These are phyloP conservation scores for Dimocarpus longan DNA, from an alignment of 345 rosid genomes.

Conservation along the genomic window DNA sequence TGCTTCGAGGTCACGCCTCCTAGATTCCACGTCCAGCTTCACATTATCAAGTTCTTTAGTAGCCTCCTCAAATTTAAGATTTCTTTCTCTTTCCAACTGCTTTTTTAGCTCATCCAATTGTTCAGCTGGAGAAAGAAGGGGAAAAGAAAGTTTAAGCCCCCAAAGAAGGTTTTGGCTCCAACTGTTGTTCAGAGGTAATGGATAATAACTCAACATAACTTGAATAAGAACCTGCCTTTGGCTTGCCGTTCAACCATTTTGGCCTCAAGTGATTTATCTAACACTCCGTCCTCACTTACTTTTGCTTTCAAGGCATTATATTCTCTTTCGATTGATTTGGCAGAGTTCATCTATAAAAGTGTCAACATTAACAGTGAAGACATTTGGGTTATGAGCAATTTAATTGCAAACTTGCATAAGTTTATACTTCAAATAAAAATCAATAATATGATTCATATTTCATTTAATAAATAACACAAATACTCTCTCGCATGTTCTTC, in stretches of 20 bases:
- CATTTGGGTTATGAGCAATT: not conserved
- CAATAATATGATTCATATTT: not conserved
- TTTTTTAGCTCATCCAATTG: slow-evolving; percentile 55
- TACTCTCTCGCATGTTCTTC: not conserved
- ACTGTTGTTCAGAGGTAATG: slow-evolving; percentile 4
- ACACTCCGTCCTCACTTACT: slow-evolving; percentile 63
- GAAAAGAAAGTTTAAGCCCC: slow-evolving; percentile 6
- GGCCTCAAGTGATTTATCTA: slow-evolving; percentile 73
- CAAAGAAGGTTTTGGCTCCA: not conserved
- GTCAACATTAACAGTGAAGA: slow-evolving; percentile 13
- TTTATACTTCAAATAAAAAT: not conserved
- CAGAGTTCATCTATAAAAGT: slow-evolving; percentile 59
- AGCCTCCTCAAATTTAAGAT: slow-evolving; percentile 54
- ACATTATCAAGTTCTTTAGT: slow-evolving; percentile 45
- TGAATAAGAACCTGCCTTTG: slow-evolving; percentile 51
- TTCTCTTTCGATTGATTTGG: slow-evolving; percentile 83
- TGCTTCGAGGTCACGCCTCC: slow-evolving; percentile 62
- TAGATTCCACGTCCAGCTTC: slow-evolving; percentile 63
- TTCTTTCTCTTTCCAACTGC: slow-evolving; percentile 64
- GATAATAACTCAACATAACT: not conserved
- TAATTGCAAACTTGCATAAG: not conserved
- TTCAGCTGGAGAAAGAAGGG: slow-evolving; percentile 47
- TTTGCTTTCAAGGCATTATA: slow-evolving; percentile 65
- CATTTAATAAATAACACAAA: not conserved
- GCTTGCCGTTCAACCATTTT: slow-evolving; percentile 68